These are phyloP conservation scores for Backusella tarrabulga DNA, from an alignment of 192 early-diverging fungal species.

Conservation along the genomic window DNA sequence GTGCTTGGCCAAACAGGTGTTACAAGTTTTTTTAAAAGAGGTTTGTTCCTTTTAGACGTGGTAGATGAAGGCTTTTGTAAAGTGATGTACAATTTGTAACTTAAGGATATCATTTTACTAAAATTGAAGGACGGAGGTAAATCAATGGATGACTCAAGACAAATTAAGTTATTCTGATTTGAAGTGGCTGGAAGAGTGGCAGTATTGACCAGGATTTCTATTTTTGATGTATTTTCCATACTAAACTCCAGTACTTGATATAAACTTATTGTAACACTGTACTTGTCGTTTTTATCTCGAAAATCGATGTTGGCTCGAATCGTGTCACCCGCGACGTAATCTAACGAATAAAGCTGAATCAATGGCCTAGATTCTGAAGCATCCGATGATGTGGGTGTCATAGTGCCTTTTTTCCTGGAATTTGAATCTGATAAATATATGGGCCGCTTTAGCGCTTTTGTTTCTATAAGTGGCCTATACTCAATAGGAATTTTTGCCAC, in stretches of 20 bases:
- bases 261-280: not conserved
- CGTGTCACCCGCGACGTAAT: not conserved
- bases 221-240: not conserved
- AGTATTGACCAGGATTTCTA: not conserved
- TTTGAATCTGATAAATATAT: slow-evolving; percentile 3
- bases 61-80: not conserved
- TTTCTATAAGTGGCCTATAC: slow-evolving; percentile 3
- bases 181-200: not conserved
- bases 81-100: slow-evolving; percentile 6
- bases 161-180: not conserved
- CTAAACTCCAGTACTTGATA: not conserved
- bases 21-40: not conserved
- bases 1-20: not conserved
- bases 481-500: not conserved
- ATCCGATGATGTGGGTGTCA: not conserved
- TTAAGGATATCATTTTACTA: not conserved
- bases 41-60: not conserved
- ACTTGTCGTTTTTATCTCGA: not conserved
- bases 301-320: not conserved
- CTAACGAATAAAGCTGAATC: not conserved
- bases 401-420: not conserved
- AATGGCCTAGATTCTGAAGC: not conserved
- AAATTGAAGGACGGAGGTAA: not conserved
- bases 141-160: not conserved
- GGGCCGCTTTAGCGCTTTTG: not conserved